Base-by-base conservation (phyloP, 2,329 filamentous ascomycete species). In the Calonectria pteridis region DNA sequence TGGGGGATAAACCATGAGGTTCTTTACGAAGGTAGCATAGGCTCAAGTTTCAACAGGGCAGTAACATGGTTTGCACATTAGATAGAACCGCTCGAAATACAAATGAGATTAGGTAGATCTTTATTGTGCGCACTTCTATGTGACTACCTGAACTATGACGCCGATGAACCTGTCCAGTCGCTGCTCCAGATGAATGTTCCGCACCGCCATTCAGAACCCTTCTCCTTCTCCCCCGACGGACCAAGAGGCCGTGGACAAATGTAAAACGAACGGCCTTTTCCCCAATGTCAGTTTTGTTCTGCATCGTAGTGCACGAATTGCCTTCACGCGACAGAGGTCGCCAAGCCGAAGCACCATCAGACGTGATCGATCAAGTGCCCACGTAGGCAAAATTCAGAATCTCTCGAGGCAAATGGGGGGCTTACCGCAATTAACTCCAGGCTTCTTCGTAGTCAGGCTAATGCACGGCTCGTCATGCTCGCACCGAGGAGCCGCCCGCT, bases 401-500 rank as follows among this genome's bases (percentile, higher is more conserved):
- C 7, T 40, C n/a, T 14, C n/a, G 10, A 18, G 23, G 40, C 33
- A 37, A 51, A 20, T 14, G 23, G 33, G 14, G 20, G 16, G 85
- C 88, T 80, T 85, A 90, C 88, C 96, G 85, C 82, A 93, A 80
- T 98, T 99, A 75, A 94, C 86, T 1, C 97, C 97, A 0, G 95
- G 89, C 82, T 98, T 98, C 86, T 96, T 98, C 1, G 96, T 98
- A 23, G 93, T 90, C 66, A 96, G 86, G 76, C 89, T 94, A 76
- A 95, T 94, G 84, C 97, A 98, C 3, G 94, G 94, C 79, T 98
- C 96, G 67, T 92, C 88, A 81, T 99, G 97, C 62, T 98, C 95
- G 82, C 97, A 99, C 71, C 90, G 90, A 1, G 97, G 97, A 1
- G 91, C 88, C 1, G 91, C 86, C 71, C 94, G 92, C 83, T 93